Conservation (phyloP, 2,329 filamentous ascomycete genomes). For the Capronia epimyces region DNA sequence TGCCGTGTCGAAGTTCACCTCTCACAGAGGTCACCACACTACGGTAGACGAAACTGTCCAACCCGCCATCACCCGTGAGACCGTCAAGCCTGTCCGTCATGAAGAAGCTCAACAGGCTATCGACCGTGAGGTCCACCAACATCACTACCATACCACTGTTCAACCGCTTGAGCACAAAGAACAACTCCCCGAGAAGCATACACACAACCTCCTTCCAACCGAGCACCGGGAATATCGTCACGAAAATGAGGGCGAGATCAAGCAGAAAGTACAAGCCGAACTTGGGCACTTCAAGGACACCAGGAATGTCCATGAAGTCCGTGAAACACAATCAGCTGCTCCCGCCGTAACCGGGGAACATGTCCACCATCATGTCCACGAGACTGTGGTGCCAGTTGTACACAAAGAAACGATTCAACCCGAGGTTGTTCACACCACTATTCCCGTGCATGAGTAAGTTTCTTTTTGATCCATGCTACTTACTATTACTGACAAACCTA, state of each 20-base stretch:
- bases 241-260: slow-evolving; percentile 48
- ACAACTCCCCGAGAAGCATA: slow-evolving; percentile 57
- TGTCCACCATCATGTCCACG: slow-evolving; percentile 57
- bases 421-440: slow-evolving; percentile 61
- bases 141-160: slow-evolving; percentile 65
- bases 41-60: slow-evolving; percentile 62
- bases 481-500: background rate
- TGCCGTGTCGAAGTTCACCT: slow-evolving; percentile 57
- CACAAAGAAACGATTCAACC: slow-evolving; percentile 61
- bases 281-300: slow-evolving; percentile 51
- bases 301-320: slow-evolving; percentile 43
- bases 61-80: slow-evolving; percentile 57
- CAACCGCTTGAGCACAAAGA: slow-evolving; percentile 58
- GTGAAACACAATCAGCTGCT: slow-evolving; percentile 45
- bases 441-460: slow-evolving; percentile 61
- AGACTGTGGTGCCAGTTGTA: slow-evolving; percentile 65
- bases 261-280: slow-evolving; percentile 49
- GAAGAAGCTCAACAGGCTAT: slow-evolving; percentile 59
- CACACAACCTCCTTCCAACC: slow-evolving; percentile 53
- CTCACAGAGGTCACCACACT: slow-evolving; percentile 60
- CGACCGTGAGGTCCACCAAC: slow-evolving; percentile 65
- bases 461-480: background rate
- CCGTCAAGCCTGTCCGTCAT: slow-evolving; percentile 55
- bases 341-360: slow-evolving; percentile 56
- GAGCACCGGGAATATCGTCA: slow-evolving; percentile 60